A percentile compares a stretch with the other conserved stretches of the same genome.
Conservation (phyloP, 768 basidiomycete species). For the Clitopilus passeckerianus region DNA sequence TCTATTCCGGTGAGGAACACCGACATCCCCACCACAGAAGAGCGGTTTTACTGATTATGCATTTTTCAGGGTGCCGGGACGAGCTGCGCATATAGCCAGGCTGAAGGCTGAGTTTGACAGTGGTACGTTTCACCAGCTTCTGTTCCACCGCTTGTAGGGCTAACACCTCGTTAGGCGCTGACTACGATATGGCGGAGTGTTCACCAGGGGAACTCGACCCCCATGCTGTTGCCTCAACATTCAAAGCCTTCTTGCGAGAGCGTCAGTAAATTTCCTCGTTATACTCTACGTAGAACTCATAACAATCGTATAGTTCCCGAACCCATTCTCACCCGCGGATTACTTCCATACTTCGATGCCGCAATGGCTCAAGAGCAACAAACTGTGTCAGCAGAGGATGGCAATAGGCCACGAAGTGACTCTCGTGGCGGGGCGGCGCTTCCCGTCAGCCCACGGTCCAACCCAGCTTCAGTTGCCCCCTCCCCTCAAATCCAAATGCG, state of each 20-base stretch:
- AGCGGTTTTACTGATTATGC: conserved; percentile 9
- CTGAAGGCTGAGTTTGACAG: conserved; percentile 80
- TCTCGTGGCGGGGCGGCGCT: conserved; percentile 6
- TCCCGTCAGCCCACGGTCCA: not conserved
- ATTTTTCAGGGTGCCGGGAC: conserved; percentile 66
- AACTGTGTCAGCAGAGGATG: conserved; percentile 17
- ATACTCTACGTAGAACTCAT: conserved; percentile 4
- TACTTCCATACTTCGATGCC: conserved; percentile 75
- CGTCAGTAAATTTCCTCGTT: conserved; percentile 46
- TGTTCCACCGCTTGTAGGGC: conserved; percentile 9
- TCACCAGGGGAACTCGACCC: conserved; percentile 88
- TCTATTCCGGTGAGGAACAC: conserved; percentile 62
- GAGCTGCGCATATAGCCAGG: conserved; percentile 73
- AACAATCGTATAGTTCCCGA: conserved; percentile 63
- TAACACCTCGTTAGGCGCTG: conserved; percentile 51
- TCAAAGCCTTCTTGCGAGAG: conserved; percentile 91
- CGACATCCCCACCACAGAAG: not conserved
- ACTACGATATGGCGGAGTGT: conserved; percentile 77
- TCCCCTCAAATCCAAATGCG: conserved; percentile 34
- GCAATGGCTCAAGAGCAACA: conserved; percentile 57
- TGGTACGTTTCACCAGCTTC: conserved; percentile 27
- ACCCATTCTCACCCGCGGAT: conserved; percentile 69
- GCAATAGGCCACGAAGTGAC: conserved; percentile 9
- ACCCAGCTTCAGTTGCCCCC: conserved; percentile 6
- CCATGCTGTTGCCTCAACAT: conserved; percentile 88